Percentiles rank a stretch among this genome's conserved stretches.
phyloP scores from a whole-genome alignment of 108 stramenopile species.

The Mayamaea pseudoterrestris region DNA sequence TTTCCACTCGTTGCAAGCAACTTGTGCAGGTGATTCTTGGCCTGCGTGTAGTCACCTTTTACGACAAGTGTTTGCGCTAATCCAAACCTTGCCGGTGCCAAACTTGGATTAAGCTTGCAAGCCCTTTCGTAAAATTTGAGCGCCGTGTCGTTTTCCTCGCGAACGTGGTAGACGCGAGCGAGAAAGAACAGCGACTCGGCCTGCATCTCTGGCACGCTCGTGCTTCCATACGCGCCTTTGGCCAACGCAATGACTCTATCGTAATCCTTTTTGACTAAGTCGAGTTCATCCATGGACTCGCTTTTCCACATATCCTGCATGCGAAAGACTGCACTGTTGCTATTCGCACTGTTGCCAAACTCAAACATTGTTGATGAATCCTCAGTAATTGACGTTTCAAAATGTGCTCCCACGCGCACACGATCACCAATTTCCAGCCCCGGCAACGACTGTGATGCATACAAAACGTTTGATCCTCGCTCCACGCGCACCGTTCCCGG shows the following conservation, averaged over 20 bases:
- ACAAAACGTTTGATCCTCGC: slow-evolving; percentile 31
- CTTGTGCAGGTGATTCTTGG: slow-evolving; percentile 42
- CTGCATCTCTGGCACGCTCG: slow-evolving; percentile 65
- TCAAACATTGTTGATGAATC: slow-evolving; percentile 24
- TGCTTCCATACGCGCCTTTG: slow-evolving; percentile 72
- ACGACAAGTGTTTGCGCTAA: slow-evolving; percentile 65
- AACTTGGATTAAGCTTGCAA: slow-evolving; percentile 51
- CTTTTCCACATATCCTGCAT: slow-evolving; percentile 69
- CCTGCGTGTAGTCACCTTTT: slow-evolving; percentile 50
- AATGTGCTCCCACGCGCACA: slow-evolving; percentile 80
- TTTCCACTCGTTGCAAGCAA: slow-evolving; percentile 51
- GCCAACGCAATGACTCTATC: slow-evolving; percentile 81
- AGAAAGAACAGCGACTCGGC: slow-evolving; percentile 85
- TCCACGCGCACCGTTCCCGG: slow-evolving; percentile 49
- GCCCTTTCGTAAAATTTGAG: slow-evolving; percentile 65
- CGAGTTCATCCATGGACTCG: slow-evolving; percentile 47
- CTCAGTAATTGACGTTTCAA: slow-evolving; percentile 54
- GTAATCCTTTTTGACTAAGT: slow-evolving; percentile 86
- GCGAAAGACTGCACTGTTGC: slow-evolving; percentile 22
- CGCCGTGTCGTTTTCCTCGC: slow-evolving; percentile 62
- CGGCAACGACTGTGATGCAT: slow-evolving; percentile 30
- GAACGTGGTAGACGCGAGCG: slow-evolving; percentile 80
- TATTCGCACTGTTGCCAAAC: slow-evolving; percentile 9
- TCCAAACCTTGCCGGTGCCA: slow-evolving; percentile 73
- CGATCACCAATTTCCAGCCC: slow-evolving; percentile 71